Conservation (phyloP, 192 early-diverging fungal species). For the Glomus cerebriforme region DNA sequence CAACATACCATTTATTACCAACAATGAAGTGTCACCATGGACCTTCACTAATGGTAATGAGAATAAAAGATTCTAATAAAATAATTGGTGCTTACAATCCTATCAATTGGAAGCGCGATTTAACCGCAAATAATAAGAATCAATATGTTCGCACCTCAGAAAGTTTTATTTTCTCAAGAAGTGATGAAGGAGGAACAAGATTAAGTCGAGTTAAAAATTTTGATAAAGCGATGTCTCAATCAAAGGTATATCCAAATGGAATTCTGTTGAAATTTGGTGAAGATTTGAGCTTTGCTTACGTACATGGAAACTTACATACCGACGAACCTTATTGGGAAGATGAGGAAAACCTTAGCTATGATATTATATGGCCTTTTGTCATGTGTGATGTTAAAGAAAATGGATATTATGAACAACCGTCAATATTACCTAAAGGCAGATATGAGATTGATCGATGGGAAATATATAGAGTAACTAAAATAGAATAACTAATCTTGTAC, state of each 20-base stretch:
- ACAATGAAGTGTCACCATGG: constrained; percentile 22
- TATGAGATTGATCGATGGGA: constrained; percentile 18
- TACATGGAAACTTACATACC: not conserved
- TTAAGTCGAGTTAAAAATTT: constrained; percentile 1
- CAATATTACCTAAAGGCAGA: not conserved
- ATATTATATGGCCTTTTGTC: not conserved
- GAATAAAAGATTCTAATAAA: not conserved
- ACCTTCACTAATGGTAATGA: constrained; percentile 15
- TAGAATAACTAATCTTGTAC: too few species aligned
- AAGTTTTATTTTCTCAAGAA: constrained; percentile 18
- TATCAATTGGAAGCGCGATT: not conserved
- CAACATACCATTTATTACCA: constrained; percentile 8
- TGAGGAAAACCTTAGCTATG: too few species aligned
- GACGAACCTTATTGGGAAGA: not conserved
- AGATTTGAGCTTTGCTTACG: not conserved
- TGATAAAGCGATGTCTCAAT: not conserved
- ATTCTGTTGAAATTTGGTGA: not conserved
- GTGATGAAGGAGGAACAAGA: not conserved
- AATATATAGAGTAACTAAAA: constrained; percentile 3
- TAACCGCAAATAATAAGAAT: not conserved
- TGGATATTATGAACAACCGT: constrained; percentile 15
- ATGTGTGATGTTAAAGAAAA: not conserved
- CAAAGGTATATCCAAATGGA: not conserved
- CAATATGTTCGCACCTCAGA: not conserved
- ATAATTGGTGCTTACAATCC: constrained; percentile 24